These are phyloP conservation scores for Symbiodinium pilosum DNA, from an alignment of 73 alveolate genomes.

Conservation along the genomic window DNA sequence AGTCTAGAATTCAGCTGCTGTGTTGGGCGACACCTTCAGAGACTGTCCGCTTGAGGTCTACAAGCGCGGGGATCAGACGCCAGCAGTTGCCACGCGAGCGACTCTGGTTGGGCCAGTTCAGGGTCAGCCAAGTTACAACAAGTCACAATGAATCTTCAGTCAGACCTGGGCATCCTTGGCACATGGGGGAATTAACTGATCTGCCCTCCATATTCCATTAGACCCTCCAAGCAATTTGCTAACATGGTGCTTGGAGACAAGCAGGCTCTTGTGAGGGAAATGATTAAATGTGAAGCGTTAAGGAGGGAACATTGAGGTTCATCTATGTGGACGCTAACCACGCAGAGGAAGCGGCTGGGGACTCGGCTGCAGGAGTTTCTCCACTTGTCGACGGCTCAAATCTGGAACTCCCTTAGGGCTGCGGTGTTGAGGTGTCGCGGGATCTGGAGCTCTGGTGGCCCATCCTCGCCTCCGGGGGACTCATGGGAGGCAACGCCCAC, in stretches of 20 bases:
- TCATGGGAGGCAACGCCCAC: slow-evolving; percentile 73
- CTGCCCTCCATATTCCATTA: too few relatives aligned
- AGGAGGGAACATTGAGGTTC: slow-evolving; percentile 6
- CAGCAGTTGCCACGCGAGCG: slow-evolving; percentile 55
- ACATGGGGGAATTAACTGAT: too few relatives aligned
- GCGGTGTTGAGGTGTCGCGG: not conserved
- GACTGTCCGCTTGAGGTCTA: not conserved
- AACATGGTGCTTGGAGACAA: too few relatives aligned
- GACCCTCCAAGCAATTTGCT: too few relatives aligned
- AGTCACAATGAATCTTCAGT: too few relatives aligned
- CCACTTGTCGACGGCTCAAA: not conserved
- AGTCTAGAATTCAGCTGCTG: too few relatives aligned
- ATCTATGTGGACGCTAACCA: slow-evolving; percentile 93
- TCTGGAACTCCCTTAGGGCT: not conserved
- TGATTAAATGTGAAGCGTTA: too few relatives aligned
- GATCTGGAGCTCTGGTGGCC: slow-evolving; percentile 95
- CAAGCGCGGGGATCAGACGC: slow-evolving; percentile 87
- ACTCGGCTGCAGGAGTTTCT: too few relatives aligned
- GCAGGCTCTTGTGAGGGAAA: too few relatives aligned
- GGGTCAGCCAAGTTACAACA: too few relatives aligned
- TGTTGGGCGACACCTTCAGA: not conserved
- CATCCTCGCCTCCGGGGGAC: slow-evolving; percentile 66
- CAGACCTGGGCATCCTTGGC: too few relatives aligned
- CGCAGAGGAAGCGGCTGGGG: slow-evolving; percentile 80
- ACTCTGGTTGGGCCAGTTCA: not conserved